Evolutionary conservation across 352 stramenopile genomes (phyloP).

Genomic region (Pythium volutum): DNA sequence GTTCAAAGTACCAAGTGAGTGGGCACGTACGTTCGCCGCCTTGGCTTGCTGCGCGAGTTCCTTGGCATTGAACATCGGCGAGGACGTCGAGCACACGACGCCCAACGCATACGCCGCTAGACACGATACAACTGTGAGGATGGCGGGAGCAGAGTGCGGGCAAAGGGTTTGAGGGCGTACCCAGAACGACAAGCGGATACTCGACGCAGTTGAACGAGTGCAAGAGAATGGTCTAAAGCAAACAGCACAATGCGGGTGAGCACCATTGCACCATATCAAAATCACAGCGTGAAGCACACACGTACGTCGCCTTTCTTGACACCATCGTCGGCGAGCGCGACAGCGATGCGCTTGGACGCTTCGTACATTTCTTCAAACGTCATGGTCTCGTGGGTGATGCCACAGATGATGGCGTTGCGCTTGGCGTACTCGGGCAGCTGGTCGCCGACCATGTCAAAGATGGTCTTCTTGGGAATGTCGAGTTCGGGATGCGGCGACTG

Average conservation of each 20-base stretch:
- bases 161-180: too few relatives aligned
- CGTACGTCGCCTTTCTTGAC: constrained; percentile 50
- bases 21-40: too few relatives aligned
- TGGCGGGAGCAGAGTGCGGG: too few relatives aligned
- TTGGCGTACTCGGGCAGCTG: constrained; percentile 39
- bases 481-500: constrained; percentile 48
- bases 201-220: constrained; percentile 75
- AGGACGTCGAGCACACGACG: constrained; percentile 50
- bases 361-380: constrained; percentile 48
- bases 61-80: constrained; percentile 46
- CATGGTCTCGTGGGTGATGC: constrained; percentile 45
- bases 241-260: neutral
- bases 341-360: constrained; percentile 37
- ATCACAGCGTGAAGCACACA: too few relatives aligned
- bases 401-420: constrained; percentile 54
- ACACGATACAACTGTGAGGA: too few relatives aligned
- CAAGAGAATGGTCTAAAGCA: constrained; percentile 42
- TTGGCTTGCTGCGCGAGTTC: constrained; percentile 51
- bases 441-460: constrained; percentile 46
- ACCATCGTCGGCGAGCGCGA: constrained; percentile 41
- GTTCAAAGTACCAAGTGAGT: too few relatives aligned
- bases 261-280: too few relatives aligned
- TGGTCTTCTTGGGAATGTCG: constrained; percentile 47
- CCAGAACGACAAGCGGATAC: constrained; percentile 52
- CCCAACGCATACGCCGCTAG: constrained; percentile 47